Conservation (phyloP, 805 yeast genomes). For the Phaffomyces thermotolerans region DNA sequence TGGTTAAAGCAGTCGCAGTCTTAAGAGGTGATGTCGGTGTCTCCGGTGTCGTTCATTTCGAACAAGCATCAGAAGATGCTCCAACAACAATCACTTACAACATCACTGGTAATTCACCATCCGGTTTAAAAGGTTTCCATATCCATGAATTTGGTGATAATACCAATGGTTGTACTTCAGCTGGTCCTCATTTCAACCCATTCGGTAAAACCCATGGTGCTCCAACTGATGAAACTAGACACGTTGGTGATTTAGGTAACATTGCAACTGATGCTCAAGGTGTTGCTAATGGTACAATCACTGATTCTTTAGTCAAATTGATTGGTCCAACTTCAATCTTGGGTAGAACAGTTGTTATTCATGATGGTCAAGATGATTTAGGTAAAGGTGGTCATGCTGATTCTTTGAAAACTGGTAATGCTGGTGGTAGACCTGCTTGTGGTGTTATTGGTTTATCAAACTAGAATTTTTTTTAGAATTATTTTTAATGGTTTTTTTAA, state of each 20-base stretch:
- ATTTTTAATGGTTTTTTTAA: no score
- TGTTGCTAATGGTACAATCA: constrained; percentile 83
- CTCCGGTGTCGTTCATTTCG: constrained; percentile 80
- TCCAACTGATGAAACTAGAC: constrained; percentile 74
- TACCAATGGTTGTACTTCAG: constrained; percentile 98
- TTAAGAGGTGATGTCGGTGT: constrained; percentile 92
- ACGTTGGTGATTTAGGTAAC: constrained; percentile 97
- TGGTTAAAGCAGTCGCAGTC: constrained; percentile 64
- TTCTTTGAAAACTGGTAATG: constrained; percentile 92
- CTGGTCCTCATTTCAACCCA: constrained; percentile 97
- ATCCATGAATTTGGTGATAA: constrained; percentile 97
- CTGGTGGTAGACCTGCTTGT: constrained; percentile 97
- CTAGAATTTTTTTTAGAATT: no score
- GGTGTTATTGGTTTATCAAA: constrained; percentile 75
- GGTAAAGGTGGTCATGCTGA: constrained; percentile 92
- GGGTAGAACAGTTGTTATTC: constrained; percentile 95
- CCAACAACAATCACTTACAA: constrained; percentile 88
- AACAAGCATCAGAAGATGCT: constrained; percentile 69
- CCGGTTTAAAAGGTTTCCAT: constrained; percentile 95
- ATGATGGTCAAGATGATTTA: constrained; percentile 86
- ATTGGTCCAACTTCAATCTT: constrained; percentile 81
- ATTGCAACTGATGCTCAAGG: constrained; percentile 81
- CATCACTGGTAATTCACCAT: constrained; percentile 80
- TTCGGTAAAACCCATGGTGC: constrained; percentile 86
- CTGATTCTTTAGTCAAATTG: constrained; percentile 71